phyloP scores from a whole-genome alignment of 164 flowering plant genomes.

The Platanus orientalis region DNA sequence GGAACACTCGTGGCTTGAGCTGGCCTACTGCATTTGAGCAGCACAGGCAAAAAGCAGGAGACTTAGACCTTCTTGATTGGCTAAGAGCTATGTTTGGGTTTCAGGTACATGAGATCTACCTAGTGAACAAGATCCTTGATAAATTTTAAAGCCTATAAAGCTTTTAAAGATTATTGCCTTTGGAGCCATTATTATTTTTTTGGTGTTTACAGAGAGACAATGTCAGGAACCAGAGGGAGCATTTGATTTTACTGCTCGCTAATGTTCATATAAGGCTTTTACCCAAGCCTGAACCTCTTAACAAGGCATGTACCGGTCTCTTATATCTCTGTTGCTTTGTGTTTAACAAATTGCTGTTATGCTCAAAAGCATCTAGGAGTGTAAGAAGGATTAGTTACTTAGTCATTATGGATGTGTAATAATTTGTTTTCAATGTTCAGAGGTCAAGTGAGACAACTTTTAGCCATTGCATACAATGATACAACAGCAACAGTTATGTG shows the following conservation, averaged over 20 bases:
- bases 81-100: conserved; percentile 97
- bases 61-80: conserved; percentile 95
- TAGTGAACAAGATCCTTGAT: background rate
- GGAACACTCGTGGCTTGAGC: conserved; percentile 73
- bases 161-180: too few species aligned
- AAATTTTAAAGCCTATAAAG: background rate
- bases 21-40: conserved; percentile 88
- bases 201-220: conserved; percentile 72
- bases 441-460: too few species aligned
- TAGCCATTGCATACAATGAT: too few species aligned
- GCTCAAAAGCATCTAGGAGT: too few species aligned
- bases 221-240: conserved; percentile 96
- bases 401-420: too few species aligned
- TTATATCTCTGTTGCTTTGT: background rate
- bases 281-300: conserved; percentile 92
- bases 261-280: conserved; percentile 76
- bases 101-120: conserved; percentile 48
- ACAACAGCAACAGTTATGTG: too few species aligned
- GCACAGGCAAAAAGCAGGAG: conserved; percentile 69
- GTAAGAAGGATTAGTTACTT: too few species aligned
- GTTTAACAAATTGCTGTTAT: too few species aligned
- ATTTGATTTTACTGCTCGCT: conserved; percentile 79
- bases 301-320: conserved; percentile 44
- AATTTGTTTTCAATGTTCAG: too few species aligned
- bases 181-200: conserved; percentile 2